Conservation (phyloP, 75 land plant species). For the Gnetum montanum region DNA sequence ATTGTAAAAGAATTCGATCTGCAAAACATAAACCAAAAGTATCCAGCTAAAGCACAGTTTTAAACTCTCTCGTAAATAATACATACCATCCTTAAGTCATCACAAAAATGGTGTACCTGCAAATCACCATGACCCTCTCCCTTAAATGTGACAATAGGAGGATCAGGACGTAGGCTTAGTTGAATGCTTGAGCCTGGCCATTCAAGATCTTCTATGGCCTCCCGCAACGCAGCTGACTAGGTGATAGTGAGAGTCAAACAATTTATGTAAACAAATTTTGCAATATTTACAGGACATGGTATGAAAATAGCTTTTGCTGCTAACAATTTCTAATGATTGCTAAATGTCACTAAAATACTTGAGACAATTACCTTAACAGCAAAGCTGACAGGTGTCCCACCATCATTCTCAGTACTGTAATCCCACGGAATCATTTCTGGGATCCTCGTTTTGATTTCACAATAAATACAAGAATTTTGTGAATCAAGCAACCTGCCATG, state of each 20-base stretch:
- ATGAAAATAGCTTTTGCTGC: too few species aligned
- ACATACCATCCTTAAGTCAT: too few species aligned
- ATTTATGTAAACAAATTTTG: too few species aligned
- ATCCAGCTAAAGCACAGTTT: too few species aligned
- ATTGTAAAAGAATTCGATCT: slow-evolving; percentile 80
- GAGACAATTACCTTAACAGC: slow-evolving; percentile 62
- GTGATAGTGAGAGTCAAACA: too few species aligned
- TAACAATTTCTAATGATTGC: too few species aligned
- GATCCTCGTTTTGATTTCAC: slow-evolving; percentile 88
- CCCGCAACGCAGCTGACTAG: slow-evolving; percentile 83
- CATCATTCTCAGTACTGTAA: slow-evolving; percentile 61
- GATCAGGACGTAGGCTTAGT: slow-evolving; percentile 52
- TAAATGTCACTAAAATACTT: background rate
- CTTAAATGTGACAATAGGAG: slow-evolving; percentile 68
- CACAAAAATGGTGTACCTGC: slow-evolving; percentile 54
- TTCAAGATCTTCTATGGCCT: slow-evolving; percentile 90
- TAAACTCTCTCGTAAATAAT: too few species aligned
- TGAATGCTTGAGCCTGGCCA: slow-evolving; percentile 92
- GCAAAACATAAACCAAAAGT: slow-evolving; percentile 9
- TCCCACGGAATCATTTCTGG: slow-evolving; percentile 90
- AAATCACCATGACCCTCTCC: slow-evolving; percentile 96
- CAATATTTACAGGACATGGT: too few species aligned
- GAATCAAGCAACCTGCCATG: slow-evolving; percentile 68
- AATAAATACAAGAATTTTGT: slow-evolving; percentile 65
- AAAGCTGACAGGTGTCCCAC: slow-evolving; percentile 56